Conservation (phyloP, 352 stramenopile genomes). For the Salisapilia sapeloensis region DNA sequence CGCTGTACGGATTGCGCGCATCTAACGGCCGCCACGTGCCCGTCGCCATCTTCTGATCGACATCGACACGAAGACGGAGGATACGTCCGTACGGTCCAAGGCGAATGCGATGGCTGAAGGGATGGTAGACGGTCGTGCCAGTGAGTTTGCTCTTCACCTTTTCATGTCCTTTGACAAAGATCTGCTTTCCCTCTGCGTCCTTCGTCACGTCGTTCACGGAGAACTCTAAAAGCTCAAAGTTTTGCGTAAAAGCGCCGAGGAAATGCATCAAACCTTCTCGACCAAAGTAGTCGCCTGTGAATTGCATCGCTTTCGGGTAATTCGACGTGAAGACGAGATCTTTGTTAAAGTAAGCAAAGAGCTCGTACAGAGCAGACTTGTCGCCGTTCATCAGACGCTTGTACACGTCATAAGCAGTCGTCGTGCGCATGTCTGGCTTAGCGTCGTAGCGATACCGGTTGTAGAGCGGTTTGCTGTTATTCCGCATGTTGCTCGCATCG, state of each 20-base stretch:
- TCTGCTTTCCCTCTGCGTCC: slow-evolving; percentile 42
- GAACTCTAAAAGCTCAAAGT: slow-evolving; percentile 69
- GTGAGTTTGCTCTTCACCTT: slow-evolving; percentile 73
- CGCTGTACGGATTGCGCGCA: slow-evolving; percentile 63
- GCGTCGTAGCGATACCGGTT: slow-evolving; percentile 52
- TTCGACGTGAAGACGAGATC: slow-evolving; percentile 74
- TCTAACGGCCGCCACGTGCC: slow-evolving; percentile 69
- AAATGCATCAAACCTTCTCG: slow-evolving; percentile 72
- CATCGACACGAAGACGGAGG: slow-evolving; percentile 57
- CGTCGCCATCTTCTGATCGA: slow-evolving; percentile 51
- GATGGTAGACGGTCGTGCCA: slow-evolving; percentile 44
- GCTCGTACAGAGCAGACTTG: slow-evolving; percentile 23
- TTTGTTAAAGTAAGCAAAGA: slow-evolving; percentile 81
- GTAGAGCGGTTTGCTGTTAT: slow-evolving; percentile 74
- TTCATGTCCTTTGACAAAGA: slow-evolving; percentile 62
- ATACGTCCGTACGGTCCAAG: slow-evolving; percentile 72
- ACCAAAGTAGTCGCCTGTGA: slow-evolving; percentile 73
- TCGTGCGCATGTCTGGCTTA: slow-evolving; percentile 57
- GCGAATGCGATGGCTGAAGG: slow-evolving; percentile 55
- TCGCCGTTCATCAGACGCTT: slow-evolving; percentile 45
- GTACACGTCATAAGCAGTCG: slow-evolving; percentile 66
- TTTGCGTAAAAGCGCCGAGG: slow-evolving; percentile 46
- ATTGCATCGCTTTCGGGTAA: slow-evolving; percentile 62
- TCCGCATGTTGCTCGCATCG: slow-evolving; percentile 63
- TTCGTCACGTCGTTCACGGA: slow-evolving; percentile 43